Percentiles rank a stretch among this genome's conserved stretches.
Conservation (phyloP, 305 asterid species). For the Fraxinus sp. region DNA sequence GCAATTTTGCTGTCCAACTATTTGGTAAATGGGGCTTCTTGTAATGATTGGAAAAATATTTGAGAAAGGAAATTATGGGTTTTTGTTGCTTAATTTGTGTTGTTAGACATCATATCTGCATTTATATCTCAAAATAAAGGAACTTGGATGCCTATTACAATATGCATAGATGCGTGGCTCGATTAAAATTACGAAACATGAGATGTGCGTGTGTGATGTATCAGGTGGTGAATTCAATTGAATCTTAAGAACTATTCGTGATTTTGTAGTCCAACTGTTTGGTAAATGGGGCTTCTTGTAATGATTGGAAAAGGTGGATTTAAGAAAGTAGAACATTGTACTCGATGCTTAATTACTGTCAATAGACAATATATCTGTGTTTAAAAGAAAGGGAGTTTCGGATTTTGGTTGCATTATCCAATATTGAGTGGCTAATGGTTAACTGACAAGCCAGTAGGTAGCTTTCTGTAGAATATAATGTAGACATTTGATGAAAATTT, state of each 20-base stretch:
- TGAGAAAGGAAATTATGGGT: neutral
- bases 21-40: conserved; percentile 27
- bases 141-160: neutral
- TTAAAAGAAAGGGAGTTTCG: neutral
- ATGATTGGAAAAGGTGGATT: conserved; percentile 3
- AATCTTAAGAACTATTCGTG: neutral
- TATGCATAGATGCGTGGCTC: neutral
- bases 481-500: neutral
- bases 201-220: neutral
- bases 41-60: neutral
- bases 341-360: neutral
- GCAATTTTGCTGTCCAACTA: conserved; percentile 29
- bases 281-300: conserved; percentile 21
- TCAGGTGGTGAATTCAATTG: neutral
- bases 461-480: neutral
- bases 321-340: neutral
- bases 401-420: neutral
- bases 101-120: neutral
- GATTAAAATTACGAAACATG: neutral
- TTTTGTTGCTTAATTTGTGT: neutral
- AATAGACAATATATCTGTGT: neutral
- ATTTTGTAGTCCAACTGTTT: conserved; percentile 33
- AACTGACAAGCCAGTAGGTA: neutral
- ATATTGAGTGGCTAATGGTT: conserved; percentile 9
- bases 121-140: neutral